Evolutionary conservation across 371 early-diverging fungal species (phyloP), one percentile per base, ranked within the genome.

Genomic region (Circinella umbellata): DNA sequence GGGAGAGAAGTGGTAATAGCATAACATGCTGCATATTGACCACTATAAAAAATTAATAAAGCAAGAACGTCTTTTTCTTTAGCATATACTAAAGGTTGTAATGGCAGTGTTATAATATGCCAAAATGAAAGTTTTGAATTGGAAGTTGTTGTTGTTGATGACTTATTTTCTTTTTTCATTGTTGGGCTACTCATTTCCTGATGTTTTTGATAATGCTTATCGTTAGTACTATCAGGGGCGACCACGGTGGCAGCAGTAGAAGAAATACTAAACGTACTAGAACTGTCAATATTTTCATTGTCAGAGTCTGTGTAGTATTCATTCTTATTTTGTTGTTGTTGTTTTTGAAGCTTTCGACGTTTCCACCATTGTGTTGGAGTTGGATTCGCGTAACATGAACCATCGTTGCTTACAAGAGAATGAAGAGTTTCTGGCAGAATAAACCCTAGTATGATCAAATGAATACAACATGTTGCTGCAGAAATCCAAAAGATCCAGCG

Each of bases 401-500:
- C 81, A 57, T 57, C 57, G 57, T 81, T 73, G 4, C 80, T 78
- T 3, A 87, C 89, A 4, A 88, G 70, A 0, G 84, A 73, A 18
- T 88, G 80, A 35, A 89, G 60, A 0, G 83, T 82, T 61, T 82
- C 83, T 0, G 79, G 80, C 0, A 82, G 46, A 65, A 74, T 68
- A 51, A 80, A 68, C 1, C 61, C 54, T 11, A 78, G 67, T 15
- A 69, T 15, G 4, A 68, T 46, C 7, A 74, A 60, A 42, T 73
- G 39, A 17, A 63, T 14, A 15, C 63, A 64, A 11, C 77, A 77
- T 36, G 77, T 14, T 4, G 79, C 74, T 0, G 71, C 53, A 8
- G 79, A 27, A 11, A 79, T 55, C 83, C 83, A 78, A 70, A 80
- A 82, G 14, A 73, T 78, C 73, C 76, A 79, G 39, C 75, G 71